Evolutionary conservation across 2,329 filamentous ascomycete species (phyloP), one percentile per base, ranked within the genome.

Genomic region (Trichoderma oligosporum): DNA sequence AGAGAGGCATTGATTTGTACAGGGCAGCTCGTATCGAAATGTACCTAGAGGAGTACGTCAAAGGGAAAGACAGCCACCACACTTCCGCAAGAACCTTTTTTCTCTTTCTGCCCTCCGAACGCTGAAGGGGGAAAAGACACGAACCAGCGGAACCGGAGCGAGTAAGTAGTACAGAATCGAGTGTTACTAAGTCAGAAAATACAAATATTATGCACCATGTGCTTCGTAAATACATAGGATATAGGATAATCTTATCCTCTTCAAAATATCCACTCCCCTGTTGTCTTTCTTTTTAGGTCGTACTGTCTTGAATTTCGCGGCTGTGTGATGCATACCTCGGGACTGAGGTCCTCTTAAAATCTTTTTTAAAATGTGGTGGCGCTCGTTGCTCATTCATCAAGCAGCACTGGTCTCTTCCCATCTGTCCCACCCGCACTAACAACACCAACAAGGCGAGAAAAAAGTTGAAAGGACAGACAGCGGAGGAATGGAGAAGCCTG

Each of bases 291-390:
- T 18, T 29, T 46, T 3, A 16, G 14, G 56, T 58, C 18, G 57
- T 42, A 48, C 42, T 29, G 51, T 56, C 49, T 53, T 59, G 35
- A 52, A 36, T 24, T 16, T 24, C n/a, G 22, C 45, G 51, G 42
- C 38, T 56, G 36, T 59, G 36, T 11, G 44, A 56, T 59, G 52
- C 57, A 48, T 44, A 39, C 46, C 20, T 59, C 52, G 44, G 56
- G 56, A 48, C 39, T 47, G 35, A 55, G 35, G 42, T 46, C 41
- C 41, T 47, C 41, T 42, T 12, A 39, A 22, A 49, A 41, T 14
- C 27, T n/a, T 33, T 47, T 41, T 42, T 12, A 39, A 22, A 49
- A 41, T 14, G 35, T n/a, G 12, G 57, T 36, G 24, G 57, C 57
- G 52, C 38, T 33, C 24, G 18, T 22, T 16, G 31, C 5, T 31